A percentile compares a stretch with the other conserved stretches of the same genome.
phyloP scores from a whole-genome alignment of 2,329 filamentous ascomycete genomes.

The Pyrenochaeta sp. region DNA sequence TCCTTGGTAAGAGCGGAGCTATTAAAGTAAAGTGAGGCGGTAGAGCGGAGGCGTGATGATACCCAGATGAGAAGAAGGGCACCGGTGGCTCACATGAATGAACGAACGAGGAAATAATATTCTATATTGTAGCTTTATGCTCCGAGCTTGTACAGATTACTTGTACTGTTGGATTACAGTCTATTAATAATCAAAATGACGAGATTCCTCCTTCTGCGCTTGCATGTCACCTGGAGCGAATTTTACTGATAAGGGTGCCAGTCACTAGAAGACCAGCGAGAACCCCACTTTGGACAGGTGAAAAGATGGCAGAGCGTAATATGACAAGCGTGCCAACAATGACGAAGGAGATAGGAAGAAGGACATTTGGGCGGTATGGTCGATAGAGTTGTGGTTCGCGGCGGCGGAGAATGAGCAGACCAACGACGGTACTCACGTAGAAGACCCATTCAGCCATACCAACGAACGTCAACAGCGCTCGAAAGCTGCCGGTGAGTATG shows the following conservation, averaged over 20 bases:
- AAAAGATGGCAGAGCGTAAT: slow-evolving; percentile 66
- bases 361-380: slow-evolving; percentile 64
- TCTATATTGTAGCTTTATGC: background rate
- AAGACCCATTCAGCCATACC: slow-evolving; percentile 63
- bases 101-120: too few species aligned
- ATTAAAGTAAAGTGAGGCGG: background rate
- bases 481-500: slow-evolving; percentile 68
- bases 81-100: background rate
- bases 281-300: slow-evolving; percentile 62
- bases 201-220: too few species aligned
- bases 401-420: slow-evolving; percentile 64
- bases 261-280: slow-evolving; percentile 62
- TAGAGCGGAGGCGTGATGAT: background rate
- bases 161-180: too few species aligned
- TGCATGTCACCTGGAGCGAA: slow-evolving; percentile 21
- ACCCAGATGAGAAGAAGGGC: too few species aligned
- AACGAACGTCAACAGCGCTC: slow-evolving; percentile 64
- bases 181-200: too few species aligned
- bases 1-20: background rate
- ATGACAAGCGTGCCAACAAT: slow-evolving; percentile 69
- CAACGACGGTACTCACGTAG: slow-evolving; percentile 70
- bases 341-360: slow-evolving; percentile 63
- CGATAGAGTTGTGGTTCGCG: slow-evolving; percentile 64
- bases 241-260: slow-evolving; percentile 53
- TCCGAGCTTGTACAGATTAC: too few species aligned